Evolutionary conservation across 2,329 filamentous ascomycete species (phyloP).

Genomic region (Calonectria pteridis): DNA sequence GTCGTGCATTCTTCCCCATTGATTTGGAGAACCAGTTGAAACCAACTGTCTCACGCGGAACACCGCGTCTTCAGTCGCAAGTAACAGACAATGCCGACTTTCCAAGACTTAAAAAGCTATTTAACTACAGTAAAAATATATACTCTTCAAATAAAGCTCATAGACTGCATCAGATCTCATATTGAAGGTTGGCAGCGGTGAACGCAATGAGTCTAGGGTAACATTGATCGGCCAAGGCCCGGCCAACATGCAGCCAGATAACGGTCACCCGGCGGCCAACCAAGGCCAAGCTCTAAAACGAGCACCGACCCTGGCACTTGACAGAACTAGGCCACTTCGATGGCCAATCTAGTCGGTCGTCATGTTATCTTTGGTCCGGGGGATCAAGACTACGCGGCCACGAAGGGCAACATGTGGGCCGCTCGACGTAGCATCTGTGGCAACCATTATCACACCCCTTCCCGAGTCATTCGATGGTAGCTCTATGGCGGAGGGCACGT

Average conservation of each 20-base stretch:
- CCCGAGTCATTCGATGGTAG: neutral
- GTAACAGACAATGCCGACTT: neutral
- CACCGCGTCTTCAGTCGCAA: too few species aligned
- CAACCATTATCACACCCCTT: slow-evolving; percentile 2
- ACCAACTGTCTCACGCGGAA: too few species aligned
- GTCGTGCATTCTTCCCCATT: too few species aligned
- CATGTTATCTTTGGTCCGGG: neutral
- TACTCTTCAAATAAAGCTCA: neutral
- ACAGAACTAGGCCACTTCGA: neutral
- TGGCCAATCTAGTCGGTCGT: neutral
- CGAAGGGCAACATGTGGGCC: neutral
- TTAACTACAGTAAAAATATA: neutral
- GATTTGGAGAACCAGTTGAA: too few species aligned
- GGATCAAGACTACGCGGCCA: neutral
- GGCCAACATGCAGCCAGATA: neutral
- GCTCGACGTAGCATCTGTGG: neutral
- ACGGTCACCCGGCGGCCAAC: neutral
- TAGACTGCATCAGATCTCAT: neutral
- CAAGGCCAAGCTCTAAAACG: neutral
- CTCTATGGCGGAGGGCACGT: neutral
- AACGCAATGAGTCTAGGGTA: neutral
- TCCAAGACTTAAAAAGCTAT: neutral
- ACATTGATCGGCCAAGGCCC: neutral
- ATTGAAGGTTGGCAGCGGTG: neutral
- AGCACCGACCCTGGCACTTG: neutral